Conservation (phyloP, 2,329 filamentous ascomycete genomes). For the Mariannaea elegans region DNA sequence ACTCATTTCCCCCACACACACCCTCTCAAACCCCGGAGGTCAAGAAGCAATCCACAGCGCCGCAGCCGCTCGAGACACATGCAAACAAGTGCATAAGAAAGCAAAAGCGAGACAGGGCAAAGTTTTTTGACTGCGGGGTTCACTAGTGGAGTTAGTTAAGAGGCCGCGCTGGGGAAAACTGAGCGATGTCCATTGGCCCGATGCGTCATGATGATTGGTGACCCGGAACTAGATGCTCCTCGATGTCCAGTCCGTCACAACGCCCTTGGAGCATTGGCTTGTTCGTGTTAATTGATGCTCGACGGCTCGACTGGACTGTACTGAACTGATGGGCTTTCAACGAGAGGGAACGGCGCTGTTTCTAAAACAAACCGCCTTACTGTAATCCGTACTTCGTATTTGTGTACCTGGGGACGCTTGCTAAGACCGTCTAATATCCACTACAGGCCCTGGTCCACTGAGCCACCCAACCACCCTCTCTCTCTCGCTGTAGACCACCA, state of each 20-base stretch:
- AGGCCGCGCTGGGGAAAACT: conserved; percentile 30
- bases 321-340: no score
- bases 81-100: not conserved
- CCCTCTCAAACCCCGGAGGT: not conserved
- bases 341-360: no score
- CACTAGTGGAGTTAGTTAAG: conserved; percentile 20
- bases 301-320: no score
- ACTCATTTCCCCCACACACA: not conserved
- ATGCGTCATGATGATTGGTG: conserved; percentile 25
- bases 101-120: not conserved
- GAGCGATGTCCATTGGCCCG: conserved; percentile 37
- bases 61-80: not conserved
- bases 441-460: conserved; percentile 19
- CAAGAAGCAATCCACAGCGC: not conserved
- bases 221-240: no score
- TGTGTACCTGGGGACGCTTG: not conserved
- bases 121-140: conserved; percentile 39
- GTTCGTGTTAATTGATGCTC: not conserved
- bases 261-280: no score
- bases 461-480: conserved; percentile 21
- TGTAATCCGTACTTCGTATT: not conserved
- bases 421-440: conserved; percentile 2
- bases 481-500: not conserved
- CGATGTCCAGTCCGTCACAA: no score
- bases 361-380: not conserved